phyloP scores from a whole-genome alignment of 108 stramenopile species.

The Fragilariopsis cylindrus region DNA sequence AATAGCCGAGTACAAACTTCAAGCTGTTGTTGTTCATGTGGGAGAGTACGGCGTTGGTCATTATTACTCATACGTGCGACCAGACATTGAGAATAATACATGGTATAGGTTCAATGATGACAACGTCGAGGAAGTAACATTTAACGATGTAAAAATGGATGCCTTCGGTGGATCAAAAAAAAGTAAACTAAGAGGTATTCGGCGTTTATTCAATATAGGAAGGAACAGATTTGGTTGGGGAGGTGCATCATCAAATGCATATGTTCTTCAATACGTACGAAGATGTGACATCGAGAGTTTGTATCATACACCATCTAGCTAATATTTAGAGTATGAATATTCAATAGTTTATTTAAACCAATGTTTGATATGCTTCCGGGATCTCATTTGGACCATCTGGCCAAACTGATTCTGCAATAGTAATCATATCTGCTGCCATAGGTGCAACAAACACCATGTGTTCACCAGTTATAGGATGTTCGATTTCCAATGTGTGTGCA shows the following conservation, averaged over 20 bases:
- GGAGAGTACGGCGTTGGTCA: slow-evolving; percentile 80
- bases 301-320: slow-evolving; percentile 22
- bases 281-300: slow-evolving; percentile 57
- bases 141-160: slow-evolving; percentile 64
- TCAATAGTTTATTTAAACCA: not conserved
- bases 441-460: slow-evolving; percentile 79
- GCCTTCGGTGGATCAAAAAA: slow-evolving; percentile 37
- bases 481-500: slow-evolving; percentile 79
- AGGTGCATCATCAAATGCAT: slow-evolving; percentile 70
- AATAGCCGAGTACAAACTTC: slow-evolving; percentile 63
- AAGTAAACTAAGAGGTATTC: slow-evolving; percentile 2
- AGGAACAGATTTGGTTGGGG: slow-evolving; percentile 63
- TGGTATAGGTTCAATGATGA: slow-evolving; percentile 90
- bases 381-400: slow-evolving; percentile 48
- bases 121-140: slow-evolving; percentile 55
- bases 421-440: slow-evolving; percentile 81
- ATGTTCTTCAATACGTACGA: slow-evolving; percentile 81
- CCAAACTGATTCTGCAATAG: slow-evolving; percentile 69
- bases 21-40: slow-evolving; percentile 78
- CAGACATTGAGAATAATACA: slow-evolving; percentile 50
- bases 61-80: slow-evolving; percentile 78
- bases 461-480: slow-evolving; percentile 90
- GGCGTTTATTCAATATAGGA: slow-evolving; percentile 18
- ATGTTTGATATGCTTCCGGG: slow-evolving; percentile 20
- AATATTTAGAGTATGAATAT: not conserved